phyloP scores from a whole-genome alignment of 1,139 yeast genomes.

The Kurtzmaniella quercitrusa region DNA sequence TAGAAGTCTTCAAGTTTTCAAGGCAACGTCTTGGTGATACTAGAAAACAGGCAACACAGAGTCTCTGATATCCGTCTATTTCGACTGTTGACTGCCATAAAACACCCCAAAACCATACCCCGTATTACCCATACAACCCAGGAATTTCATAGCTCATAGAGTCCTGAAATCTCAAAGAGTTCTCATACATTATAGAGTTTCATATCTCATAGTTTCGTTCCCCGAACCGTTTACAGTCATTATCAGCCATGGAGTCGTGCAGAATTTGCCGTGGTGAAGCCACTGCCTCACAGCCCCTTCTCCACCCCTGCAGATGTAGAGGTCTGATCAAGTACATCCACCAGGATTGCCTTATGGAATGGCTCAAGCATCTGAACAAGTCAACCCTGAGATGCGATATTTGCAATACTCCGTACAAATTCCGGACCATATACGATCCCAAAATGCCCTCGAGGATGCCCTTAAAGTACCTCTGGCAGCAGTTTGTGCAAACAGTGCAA shows the following conservation, averaged over 20 bases:
- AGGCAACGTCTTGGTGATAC: no score
- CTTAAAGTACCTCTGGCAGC: slow-evolving; percentile 35
- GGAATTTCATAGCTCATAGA: no score
- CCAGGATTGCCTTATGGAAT: slow-evolving; percentile 84
- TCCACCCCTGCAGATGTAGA: slow-evolving; percentile 89
- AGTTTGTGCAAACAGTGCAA: slow-evolving; percentile 27
- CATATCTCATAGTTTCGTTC: no score
- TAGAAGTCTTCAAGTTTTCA: no score
- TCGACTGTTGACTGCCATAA: no score
- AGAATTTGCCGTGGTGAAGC: slow-evolving; percentile 94
- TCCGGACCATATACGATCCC: slow-evolving; percentile 67
- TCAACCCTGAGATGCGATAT: slow-evolving; percentile 76
- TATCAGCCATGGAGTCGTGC: slow-evolving; percentile 46
- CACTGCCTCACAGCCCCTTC: slow-evolving; percentile 72
- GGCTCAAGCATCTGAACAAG: slow-evolving; percentile 69
- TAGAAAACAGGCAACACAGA: no score
- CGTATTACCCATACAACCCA: no score
- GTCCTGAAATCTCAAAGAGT: no score
- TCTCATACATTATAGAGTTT: no score
- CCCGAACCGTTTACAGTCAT: no score
- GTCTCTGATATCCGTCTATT: no score
- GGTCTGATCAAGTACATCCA: slow-evolving; percentile 94
- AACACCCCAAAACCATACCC: no score
- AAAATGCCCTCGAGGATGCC: slow-evolving; percentile 71
- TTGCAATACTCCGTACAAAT: slow-evolving; percentile 73